Percentiles rank a stretch among this genome's conserved stretches.
These are phyloP conservation scores for Trifolium repens DNA, from an alignment of 306 rosid species.

Conservation along the genomic window DNA sequence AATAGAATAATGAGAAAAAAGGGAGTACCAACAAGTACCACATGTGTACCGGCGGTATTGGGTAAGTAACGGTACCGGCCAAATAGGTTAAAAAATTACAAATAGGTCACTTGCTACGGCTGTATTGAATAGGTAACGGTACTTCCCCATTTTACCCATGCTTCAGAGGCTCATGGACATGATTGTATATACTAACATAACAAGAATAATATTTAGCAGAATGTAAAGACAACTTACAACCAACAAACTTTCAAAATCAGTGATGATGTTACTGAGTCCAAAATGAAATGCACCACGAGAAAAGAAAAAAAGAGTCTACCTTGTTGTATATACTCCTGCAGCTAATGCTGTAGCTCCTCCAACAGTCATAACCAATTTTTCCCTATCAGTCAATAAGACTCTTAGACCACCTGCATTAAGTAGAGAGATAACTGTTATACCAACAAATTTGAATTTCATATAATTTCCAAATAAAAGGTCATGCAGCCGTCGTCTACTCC, in stretches of 20 bases:
- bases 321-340: slow-evolving; percentile 96
- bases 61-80: too few relatives aligned
- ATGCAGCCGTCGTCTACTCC: slow-evolving; percentile 14
- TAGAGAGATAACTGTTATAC: slow-evolving; percentile 33
- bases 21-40: too few relatives aligned
- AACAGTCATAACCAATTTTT: slow-evolving; percentile 86
- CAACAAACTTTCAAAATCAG: slow-evolving; percentile 25
- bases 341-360: slow-evolving; percentile 99
- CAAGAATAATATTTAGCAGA: slow-evolving; percentile 5
- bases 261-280: slow-evolving; percentile 15
- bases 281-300: slow-evolving; percentile 30
- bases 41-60: too few relatives aligned
- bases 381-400: slow-evolving; percentile 83
- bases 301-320: slow-evolving; percentile 54
- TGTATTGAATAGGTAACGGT: too few relatives aligned
- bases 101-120: too few relatives aligned
- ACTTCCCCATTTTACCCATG: too few relatives aligned
- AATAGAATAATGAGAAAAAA: too few relatives aligned
- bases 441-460: slow-evolving; percentile 25
- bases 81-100: too few relatives aligned
- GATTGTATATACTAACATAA: slow-evolving; percentile 14
- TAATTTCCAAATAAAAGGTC: slow-evolving; percentile 20
- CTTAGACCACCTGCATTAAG: slow-evolving; percentile 83
- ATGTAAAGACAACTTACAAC: slow-evolving; percentile 21
- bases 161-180: background rate